These are phyloP conservation scores for Diutina catenulata DNA, from an alignment of 1,139 yeast species.

Conservation along the genomic window DNA sequence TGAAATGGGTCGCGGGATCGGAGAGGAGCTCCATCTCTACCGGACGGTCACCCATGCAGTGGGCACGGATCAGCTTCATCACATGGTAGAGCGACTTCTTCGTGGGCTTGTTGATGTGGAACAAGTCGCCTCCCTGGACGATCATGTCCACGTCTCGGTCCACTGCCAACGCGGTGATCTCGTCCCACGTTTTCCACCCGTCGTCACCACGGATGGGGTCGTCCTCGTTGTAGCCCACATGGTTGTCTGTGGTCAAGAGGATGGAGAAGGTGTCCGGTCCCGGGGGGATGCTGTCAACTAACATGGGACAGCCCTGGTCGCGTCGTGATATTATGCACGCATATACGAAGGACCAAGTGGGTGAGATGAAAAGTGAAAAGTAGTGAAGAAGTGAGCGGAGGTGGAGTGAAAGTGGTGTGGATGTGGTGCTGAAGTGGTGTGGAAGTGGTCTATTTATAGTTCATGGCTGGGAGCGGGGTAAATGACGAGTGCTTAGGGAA, in stretches of 20 bases:
- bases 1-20: conserved; percentile 57
- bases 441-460: too few species aligned
- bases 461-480: too few species aligned
- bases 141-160: conserved; percentile 77
- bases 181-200: conserved; percentile 79
- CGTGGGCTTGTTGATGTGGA: conserved; percentile 82
- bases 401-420: too few species aligned
- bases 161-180: conserved; percentile 65
- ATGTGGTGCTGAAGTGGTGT: too few species aligned
- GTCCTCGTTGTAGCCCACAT: conserved; percentile 84
- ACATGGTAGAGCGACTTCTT: conserved; percentile 83
- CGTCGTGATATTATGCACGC: too few species aligned
- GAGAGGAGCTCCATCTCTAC: conserved; percentile 77
- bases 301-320: too few species aligned
- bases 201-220: conserved; percentile 91
- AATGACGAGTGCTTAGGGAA: too few species aligned
- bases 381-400: too few species aligned
- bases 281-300: too few species aligned
- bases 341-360: too few species aligned
- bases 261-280: conserved; percentile 62
- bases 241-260: conserved; percentile 87
- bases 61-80: conserved; percentile 53
- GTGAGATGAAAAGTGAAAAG: too few species aligned
- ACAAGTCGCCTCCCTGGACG: conserved; percentile 85
- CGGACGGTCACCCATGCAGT: conserved; percentile 81